Evolutionary conservation across 305 asterid species (phyloP), one percentile per base, ranked within the genome.

Genomic region (Stenogyne calaminthoides): DNA sequence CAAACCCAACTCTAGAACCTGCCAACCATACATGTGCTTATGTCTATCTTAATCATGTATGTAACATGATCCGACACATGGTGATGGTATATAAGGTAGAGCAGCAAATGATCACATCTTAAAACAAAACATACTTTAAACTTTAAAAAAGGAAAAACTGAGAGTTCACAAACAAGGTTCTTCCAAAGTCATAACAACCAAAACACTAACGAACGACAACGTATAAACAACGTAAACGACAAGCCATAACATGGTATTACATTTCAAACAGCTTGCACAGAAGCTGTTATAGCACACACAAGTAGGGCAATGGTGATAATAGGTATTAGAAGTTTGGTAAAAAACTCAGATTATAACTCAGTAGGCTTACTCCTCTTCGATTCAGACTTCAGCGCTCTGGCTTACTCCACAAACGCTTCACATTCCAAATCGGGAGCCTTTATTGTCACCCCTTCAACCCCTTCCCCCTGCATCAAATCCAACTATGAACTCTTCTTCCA

Each of bases 361-460:
- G 47, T 14, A 51, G 52, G 34, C 29, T 78, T 72, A 89, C 81
- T 89, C 96, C n/a, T 86, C 89, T 52, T 84, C 91, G 95, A 36
- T 72, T 90, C 97, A 2, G 97, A 87, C 61, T n/a, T 90, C 97
- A 0, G 97, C 97, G 27, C 82, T 90, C 83, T 85, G 92, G 85
- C 97, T n/a, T 95, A 90, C 82, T 90, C 95, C 55, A 91, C 86
- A 29, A 91, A 88, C 3, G 92, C 79, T 87, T 86, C 49, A 85
- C 89, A 57, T 87, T 91, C 97, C 97, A 91, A n/a, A 91, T 81
- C 0, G 83, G 86, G 90, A 87, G 70, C 73, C 73, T 65, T 82
- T 91, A 40, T 86, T 86, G 51, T 44, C 79, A 70, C 89, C 88
- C n/a, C 7, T 49, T 68, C 63, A 63, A 11, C 9, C 95, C 97